Evolutionary conservation across 2,329 filamentous ascomycete genomes (phyloP), one percentile per base, ranked within the genome.

Genomic region (Apiospora saccharicola): DNA sequence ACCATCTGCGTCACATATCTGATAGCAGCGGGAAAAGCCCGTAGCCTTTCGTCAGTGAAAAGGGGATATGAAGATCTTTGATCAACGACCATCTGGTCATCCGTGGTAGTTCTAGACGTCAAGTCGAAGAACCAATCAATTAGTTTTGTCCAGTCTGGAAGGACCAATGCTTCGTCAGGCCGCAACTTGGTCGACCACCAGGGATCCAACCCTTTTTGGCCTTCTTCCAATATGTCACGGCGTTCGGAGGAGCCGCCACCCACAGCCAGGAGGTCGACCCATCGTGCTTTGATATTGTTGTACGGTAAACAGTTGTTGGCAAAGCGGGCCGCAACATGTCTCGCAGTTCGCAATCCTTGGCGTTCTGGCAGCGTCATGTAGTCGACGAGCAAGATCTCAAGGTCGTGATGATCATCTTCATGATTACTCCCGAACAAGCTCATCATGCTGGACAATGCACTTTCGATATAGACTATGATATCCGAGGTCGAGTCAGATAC

Each of bases 251-350:
- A 82, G 3, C 87, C 87, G 16, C 91, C 91, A 22, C 90, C 90
- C 12, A 96, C 85, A 10, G 95, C 96, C 69, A 98, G 86, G 22
- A 98, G 89, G 80, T 98, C 91, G 67, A 98, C 93, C 94, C 94
- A 98, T 68, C 96, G 90, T 37, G 91, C 96, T 49, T 92, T 86
- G 13, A 94, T 87, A 78, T 98, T 94, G 26, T 87, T 87, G 77
- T 94, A 98, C 0, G 92, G 90, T 6, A 99, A 85, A 78, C 94
- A 97, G 69, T 94, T 89, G 79, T 98, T 98, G 14, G 94, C 94
- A 86, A 96, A 98, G 72, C 96, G 93, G 10, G 96, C 91, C 34
- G 92, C 92, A 26, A 94, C 92, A 82, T 95, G 96, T 10, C 94
- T 90, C 46, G 93, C 93, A 77, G 93, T 95, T 75, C 92, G 88